Evolutionary conservation across 371 early-diverging fungal species (phyloP), one percentile per base, ranked within the genome.

Genomic region (Lichtheimia ramosa): DNA sequence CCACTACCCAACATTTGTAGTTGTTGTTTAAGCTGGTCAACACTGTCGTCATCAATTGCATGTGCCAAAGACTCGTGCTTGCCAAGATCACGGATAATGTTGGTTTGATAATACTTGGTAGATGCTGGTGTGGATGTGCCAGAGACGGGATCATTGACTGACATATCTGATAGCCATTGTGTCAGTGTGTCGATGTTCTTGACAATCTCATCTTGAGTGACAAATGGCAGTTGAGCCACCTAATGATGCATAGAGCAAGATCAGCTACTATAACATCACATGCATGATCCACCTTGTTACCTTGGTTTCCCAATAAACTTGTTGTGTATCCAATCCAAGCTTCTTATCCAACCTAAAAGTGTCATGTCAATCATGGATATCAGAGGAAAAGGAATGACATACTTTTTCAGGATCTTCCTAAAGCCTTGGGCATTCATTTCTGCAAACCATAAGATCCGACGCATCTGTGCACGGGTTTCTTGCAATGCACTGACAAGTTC

Each of bases 381-480:
- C 55, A 20, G 34, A 10, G 10, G 34, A 34, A 34, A 28, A 34
- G 34, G 10, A 10, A 34, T 10, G 34, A 34, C 46, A 16, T 82
- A 87, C 89, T 90, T 90, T 76, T 90, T 90, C 41, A 88, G 73
- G 57, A 88, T 90, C 71, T 90, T 90, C 23, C 74, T 73, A 51
- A 85, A 83, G 0, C 87, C 90, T 24, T 85, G 81, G 20, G 77
- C 66, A 61, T 90, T 90, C 58, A 88, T 70, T 56, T 88, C 88
- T 18, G 81, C 82, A 72, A 82, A 90, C 77, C 83, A 79, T 56
- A 86, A 65, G 23, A 89, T 68, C 42, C 83, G 82, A 24, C 78
- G 77, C 42, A 89, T 74, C 56, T 82, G 78, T 18, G 79, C 79
- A 52, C 79, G 74, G 14, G 86, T 90, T 21, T 88, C 87, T 20